Evolutionary conservation across 1,284 basidiomycete genomes (phyloP), one percentile per base, ranked within the genome.

Genomic region (Puccinia horiana): DNA sequence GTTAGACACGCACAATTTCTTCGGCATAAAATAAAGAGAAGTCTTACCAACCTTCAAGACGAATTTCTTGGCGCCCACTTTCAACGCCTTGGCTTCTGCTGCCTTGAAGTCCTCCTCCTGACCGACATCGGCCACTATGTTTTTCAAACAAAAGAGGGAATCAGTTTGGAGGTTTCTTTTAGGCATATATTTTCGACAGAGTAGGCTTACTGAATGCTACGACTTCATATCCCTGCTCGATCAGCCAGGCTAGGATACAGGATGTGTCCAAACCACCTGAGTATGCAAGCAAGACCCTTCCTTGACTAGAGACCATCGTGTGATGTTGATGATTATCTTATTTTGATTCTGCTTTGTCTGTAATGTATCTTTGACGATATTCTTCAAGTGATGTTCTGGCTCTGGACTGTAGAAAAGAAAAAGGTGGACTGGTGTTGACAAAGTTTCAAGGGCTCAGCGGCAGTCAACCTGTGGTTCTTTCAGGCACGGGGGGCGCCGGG

Each of bases 101-200:
- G 96, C 96, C 83, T 91, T 94, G 86, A 97, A 99, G 88, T 99
- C 96, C 93, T 99, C 96, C 88, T 98, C 95, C 88, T 98, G 96
- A 42, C 96, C 96, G 84, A 98, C 95, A 89, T 98, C 95, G 75
- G 96, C 96, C 95, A 99, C 78, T 81, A 72, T 12, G 29, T 35
- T 32, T 32, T 2, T 29, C 49, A 44, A 26, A 80, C 76, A 73
- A n/a, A 82, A 56, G 23, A 20, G 9, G 2, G n/a, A 11, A 49
- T 20, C 14, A n/a, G 37, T 49, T 20, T 20, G 75, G 32, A 52
- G 32, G 56, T 12, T 47, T 1, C n/a, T 44, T 42, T n/a, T 23
- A 76, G 75, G 80, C 11, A n/a, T 20, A 77, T 47, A 42, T 73
- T 81, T 76, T 52, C 69, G 76, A n/a, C 54, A 73, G 5, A n/a